phyloP scores from a whole-genome alignment of 257 asterid species.

The Salvia miltiorrhiza region DNA sequence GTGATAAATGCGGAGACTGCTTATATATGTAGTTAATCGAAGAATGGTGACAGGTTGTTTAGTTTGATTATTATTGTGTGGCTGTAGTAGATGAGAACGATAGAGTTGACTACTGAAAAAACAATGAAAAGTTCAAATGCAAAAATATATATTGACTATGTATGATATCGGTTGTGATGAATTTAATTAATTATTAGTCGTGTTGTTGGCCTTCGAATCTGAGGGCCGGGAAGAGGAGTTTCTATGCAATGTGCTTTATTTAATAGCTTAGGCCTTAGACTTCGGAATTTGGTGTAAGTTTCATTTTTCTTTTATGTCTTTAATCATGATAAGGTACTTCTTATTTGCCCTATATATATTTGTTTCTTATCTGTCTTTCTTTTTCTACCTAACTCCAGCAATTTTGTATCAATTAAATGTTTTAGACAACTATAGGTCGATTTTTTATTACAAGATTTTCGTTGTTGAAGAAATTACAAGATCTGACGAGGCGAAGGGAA shows the following conservation, averaged over 20 bases:
- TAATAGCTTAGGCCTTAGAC: too few species aligned
- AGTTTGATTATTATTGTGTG: not conserved
- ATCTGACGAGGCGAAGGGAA: too few species aligned
- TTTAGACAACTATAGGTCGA: too few species aligned
- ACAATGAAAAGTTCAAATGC: slow-evolving; percentile 13
- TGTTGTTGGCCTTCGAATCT: not conserved
- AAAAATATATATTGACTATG: not conserved
- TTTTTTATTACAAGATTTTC: too few species aligned
- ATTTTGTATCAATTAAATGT: too few species aligned
- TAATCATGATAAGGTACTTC: not conserved
- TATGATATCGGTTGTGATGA: not conserved
- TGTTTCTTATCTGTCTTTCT: too few species aligned
- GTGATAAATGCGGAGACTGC: not conserved
- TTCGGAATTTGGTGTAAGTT: not conserved
- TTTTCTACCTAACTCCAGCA: too few species aligned
- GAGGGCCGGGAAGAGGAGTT: not conserved
- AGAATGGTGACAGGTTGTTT: slow-evolving; percentile 23
- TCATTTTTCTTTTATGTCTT: not conserved
- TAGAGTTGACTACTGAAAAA: slow-evolving; percentile 30
- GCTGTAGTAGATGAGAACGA: slow-evolving; percentile 20
- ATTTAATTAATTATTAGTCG: not conserved
- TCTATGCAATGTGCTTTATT: not conserved
- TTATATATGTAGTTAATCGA: not conserved
- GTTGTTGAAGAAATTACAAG: too few species aligned
- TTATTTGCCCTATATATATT: too few species aligned